Conservation (phyloP, 345 rosid genomes). For the Eutrema japonicum region DNA sequence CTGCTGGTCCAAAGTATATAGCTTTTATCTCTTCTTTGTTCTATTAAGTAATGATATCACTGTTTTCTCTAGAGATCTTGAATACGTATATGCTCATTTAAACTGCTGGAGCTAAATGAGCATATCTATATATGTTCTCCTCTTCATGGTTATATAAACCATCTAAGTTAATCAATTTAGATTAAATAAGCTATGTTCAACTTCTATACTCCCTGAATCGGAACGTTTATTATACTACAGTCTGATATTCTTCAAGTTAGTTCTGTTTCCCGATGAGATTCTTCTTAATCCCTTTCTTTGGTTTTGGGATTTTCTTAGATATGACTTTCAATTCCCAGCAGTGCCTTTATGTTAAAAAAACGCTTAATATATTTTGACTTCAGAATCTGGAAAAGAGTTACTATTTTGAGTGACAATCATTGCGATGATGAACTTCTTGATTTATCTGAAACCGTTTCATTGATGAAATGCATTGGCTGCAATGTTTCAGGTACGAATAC, state of each 20-base stretch:
- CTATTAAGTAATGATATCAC: neutral
- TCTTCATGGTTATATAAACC: neutral
- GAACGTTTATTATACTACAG: neutral
- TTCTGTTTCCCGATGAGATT: neutral
- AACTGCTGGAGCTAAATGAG: neutral
- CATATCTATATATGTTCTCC: neutral
- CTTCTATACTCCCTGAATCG: neutral
- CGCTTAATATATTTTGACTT: neutral
- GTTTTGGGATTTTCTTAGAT: neutral
- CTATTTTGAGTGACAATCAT: neutral
- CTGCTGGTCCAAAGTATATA: conserved; percentile 91
- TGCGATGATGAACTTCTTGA: neutral
- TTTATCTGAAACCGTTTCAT: neutral
- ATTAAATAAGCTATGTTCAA: neutral
- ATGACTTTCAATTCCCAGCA: neutral
- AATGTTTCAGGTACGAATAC: conserved; percentile 62
- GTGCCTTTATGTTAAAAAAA: neutral
- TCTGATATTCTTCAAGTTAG: neutral
- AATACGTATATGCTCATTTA: no score
- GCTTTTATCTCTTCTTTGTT: neutral
- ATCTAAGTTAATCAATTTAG: neutral
- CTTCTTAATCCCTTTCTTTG: neutral
- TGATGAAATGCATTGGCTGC: neutral
- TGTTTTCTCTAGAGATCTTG: neutral
- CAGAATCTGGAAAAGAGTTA: neutral